Base-by-base conservation (phyloP, 2,329 filamentous ascomycete genomes). In the Westerdykella sp. region DNA sequence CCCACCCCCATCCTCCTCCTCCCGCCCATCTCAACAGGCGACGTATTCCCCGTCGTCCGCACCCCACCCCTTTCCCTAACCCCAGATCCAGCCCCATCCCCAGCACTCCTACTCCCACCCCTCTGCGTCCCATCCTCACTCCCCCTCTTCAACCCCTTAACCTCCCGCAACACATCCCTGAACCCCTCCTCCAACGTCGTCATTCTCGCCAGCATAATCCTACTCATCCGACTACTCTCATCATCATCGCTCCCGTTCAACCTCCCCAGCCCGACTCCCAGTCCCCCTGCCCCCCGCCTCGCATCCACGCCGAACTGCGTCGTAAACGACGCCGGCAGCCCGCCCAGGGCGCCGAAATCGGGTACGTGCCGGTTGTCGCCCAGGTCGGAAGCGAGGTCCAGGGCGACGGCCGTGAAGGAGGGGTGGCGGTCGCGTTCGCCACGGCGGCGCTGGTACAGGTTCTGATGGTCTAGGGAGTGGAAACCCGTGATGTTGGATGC, bases 131-230 rank as follows among this genome's bases (percentile, higher is more conserved):
- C 53, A 1, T 58, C 62, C 21, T 54, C 53, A 13, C 46, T 51
- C 16, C 58, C 65, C 49, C 64, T 66, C 66, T 73, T 79, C 62
- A 79, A 69, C 49, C 81, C 79, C 48, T 85, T 81, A 63, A 95
- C 83, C 65, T 93, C 87, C 49, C 80, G 81, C 44, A 89, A 79
- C n/a, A 95, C 83, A 46, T 95, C 87, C 2, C 85, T 78, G 64
- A 97, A 91, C 12, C 89, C 85, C 67, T 95, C 88, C 63, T 97
- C 90, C 2, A 97, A 75, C 6, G 85, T 91, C 64, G 93, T 93
- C 88, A 96, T 96, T 28, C 88, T 76, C 7, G 88, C 87, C 37
- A 96, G 73, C 67, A 96, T 85, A 37, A 95, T 76, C 43, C 87
- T 79, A 53, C 83, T 78, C 59, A 85, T 66, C 31, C 62, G 56